Base-by-base conservation (phyloP, 2,329 filamentous ascomycete species). In the Thermoascus crustaceus region DNA sequence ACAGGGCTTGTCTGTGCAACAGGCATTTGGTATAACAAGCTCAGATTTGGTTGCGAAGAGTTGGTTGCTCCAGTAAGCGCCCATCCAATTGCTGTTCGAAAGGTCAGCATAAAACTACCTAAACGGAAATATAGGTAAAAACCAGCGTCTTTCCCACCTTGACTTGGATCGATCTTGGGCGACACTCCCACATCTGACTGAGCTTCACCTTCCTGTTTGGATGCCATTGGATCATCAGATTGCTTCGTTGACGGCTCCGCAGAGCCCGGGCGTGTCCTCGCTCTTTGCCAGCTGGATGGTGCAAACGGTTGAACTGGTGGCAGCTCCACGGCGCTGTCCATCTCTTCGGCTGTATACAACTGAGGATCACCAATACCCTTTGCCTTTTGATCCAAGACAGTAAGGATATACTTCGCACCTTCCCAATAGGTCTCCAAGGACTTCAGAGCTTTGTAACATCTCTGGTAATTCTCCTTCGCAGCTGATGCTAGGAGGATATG, bases 51-150 rank as follows among this genome's bases (percentile, higher is more conserved):
- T 43, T 79, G 87, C 1, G 85, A 82, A 3, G 85, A 91, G 51
- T 93, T 86, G 36, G 85, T 87, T 1, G 82, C 89, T 9, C 86
- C 86, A 0, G 86, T 86, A n/a, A 94, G 64, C 5, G 85, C 87
- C 82, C 84, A 93, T 1, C 85, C 86, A 39, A 93, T 85, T 1
- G 76, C 74, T 72, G 42, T 36, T 10, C 68, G 6, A 66, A 63
- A 24, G 39, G 38, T 40, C 41, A 48, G 40, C 32, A 33, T 20
- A 35, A 25, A 32, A 9, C 11, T n/a, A 30, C 5, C 4, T 21
- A n/a, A n/a, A 34, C n/a, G 20, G 26, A 19, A 5, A 7, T 31
- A 10, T 27, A 9, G 17, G 11, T 10, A 20, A 23, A 9, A 19
- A 3, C 64, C 16, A 14, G 11, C 10, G 18, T 5, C 9, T 48